Conservation (phyloP, 2,329 filamentous ascomycete genomes). For the Tolypocladium cylindrosporum region DNA sequence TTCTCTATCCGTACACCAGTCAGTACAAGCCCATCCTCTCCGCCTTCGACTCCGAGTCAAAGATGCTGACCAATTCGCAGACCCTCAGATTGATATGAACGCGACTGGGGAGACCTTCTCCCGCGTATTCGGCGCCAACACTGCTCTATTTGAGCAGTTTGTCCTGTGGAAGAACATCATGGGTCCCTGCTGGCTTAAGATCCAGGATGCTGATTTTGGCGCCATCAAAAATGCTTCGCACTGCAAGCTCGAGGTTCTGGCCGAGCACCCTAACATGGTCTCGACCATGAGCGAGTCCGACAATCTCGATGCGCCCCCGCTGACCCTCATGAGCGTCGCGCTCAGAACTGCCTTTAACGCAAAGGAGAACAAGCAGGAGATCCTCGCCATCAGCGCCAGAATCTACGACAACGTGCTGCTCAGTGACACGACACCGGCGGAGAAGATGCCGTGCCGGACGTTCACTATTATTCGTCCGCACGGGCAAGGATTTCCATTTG, state of each 20-base stretch:
- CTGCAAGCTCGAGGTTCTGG: constrained; percentile 88
- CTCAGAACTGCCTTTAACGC: constrained; percentile 81
- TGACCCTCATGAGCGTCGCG: constrained; percentile 93
- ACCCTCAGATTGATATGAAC: constrained; percentile 61
- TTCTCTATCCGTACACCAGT: constrained; percentile 91
- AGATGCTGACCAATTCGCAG: constrained; percentile 21
- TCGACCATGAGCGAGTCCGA: constrained; percentile 66
- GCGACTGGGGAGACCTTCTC: constrained; percentile 81
- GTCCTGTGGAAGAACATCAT: constrained; percentile 98
- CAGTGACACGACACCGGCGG: constrained; percentile 76
- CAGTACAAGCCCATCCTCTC: constrained; percentile 14
- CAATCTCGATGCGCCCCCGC: constrained; percentile 69
- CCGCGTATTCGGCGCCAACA: constrained; percentile 87
- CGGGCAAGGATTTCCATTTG: constrained; percentile 66
- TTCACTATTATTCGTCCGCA: constrained; percentile 87
- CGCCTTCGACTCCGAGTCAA: neutral
- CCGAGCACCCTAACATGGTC: constrained; percentile 68
- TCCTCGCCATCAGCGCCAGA: constrained; percentile 80
- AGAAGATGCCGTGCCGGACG: constrained; percentile 79
- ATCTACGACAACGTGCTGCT: constrained; percentile 87
- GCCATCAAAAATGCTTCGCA: constrained; percentile 87
- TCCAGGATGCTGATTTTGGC: constrained; percentile 74
- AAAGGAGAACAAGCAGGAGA: constrained; percentile 93
- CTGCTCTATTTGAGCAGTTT: constrained; percentile 92
- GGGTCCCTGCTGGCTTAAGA: constrained; percentile 95